Evolutionary conservation across 164 flowering plant species (phyloP).

Genomic region (Magnolia sinica): DNA sequence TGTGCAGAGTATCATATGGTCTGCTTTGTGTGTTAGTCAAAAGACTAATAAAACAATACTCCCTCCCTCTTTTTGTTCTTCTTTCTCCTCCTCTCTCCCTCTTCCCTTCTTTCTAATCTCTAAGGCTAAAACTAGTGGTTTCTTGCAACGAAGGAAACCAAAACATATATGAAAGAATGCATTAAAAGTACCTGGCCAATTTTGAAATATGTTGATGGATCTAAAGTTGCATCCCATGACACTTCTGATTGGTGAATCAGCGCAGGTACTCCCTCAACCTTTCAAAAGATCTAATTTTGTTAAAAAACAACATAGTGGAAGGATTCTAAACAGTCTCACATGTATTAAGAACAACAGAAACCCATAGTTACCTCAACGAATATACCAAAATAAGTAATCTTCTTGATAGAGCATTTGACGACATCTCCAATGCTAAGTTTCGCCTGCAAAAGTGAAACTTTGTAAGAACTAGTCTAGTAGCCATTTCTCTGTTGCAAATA

Average conservation of each 20-base stretch:
- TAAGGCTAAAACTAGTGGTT: background rate
- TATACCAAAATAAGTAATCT: conserved; percentile 84
- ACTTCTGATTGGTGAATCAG: conserved; percentile 91
- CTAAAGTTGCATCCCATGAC: conserved; percentile 89
- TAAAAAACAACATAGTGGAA: background rate
- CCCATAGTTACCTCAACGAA: conserved; percentile 72
- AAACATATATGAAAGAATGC: background rate
- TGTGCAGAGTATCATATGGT: too few relatives aligned
- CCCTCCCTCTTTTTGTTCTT: too few relatives aligned
- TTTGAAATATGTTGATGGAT: conserved; percentile 67
- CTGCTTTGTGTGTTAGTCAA: too few relatives aligned
- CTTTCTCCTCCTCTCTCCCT: too few relatives aligned
- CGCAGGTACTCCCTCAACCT: conserved; percentile 96
- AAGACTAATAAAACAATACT: too few relatives aligned
- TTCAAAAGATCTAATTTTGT: conserved; percentile 13
- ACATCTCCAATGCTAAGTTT: conserved; percentile 79
- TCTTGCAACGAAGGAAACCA: background rate
- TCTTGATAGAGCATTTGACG: conserved; percentile 75
- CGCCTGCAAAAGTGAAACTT: conserved; percentile 49
- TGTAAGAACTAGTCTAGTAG: conserved; percentile 1
- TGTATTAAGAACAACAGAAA: conserved; percentile 1
- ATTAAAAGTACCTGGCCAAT: conserved; percentile 72
- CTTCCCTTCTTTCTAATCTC: too few relatives aligned
- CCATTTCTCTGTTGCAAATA: background rate
- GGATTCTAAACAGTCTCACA: background rate